Conservation (phyloP, 139 green algal species). For the Micractinium sp. region DNA sequence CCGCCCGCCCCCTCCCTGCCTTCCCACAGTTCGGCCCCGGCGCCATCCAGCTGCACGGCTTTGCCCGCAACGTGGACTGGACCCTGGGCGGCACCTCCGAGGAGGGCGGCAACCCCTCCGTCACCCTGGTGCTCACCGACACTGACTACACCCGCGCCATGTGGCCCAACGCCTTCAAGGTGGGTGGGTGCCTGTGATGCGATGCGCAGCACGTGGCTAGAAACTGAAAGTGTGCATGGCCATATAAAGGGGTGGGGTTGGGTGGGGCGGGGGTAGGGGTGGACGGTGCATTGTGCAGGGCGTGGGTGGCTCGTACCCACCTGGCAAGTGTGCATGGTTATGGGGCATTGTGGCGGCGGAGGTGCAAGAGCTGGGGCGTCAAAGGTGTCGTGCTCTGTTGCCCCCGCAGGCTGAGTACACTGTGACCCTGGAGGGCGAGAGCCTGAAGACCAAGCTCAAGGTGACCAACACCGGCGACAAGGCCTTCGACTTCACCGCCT, state of each 20-base stretch:
- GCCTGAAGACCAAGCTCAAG: conserved; percentile 78
- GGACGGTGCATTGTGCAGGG: no score
- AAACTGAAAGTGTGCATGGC: no score
- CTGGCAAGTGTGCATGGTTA: no score
- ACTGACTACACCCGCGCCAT: conserved; percentile 93
- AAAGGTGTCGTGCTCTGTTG: no score
- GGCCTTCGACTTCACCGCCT: conserved; percentile 92
- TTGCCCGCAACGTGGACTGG: conserved; percentile 97
- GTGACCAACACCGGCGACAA: conserved; percentile 89
- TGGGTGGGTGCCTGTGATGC: background rate
- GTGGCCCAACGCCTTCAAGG: conserved; percentile 87
- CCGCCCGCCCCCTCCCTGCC: background rate
- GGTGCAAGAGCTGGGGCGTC: no score
- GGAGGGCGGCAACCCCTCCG: conserved; percentile 83
- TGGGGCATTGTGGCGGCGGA: no score
- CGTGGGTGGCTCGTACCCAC: no score
- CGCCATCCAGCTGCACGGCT: conserved; percentile 95
- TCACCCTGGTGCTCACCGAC: conserved; percentile 88
- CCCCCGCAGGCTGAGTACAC: conserved; percentile 85
- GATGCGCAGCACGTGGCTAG: no score
- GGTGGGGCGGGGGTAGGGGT: no score
- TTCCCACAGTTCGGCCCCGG: conserved; percentile 90
- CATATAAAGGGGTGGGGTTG: no score
- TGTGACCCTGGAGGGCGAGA: conserved; percentile 84
- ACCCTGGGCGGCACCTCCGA: conserved; percentile 77